These are phyloP conservation scores for Pythium insidiosum DNA, from an alignment of 352 stramenopile genomes.

Conservation along the genomic window DNA sequence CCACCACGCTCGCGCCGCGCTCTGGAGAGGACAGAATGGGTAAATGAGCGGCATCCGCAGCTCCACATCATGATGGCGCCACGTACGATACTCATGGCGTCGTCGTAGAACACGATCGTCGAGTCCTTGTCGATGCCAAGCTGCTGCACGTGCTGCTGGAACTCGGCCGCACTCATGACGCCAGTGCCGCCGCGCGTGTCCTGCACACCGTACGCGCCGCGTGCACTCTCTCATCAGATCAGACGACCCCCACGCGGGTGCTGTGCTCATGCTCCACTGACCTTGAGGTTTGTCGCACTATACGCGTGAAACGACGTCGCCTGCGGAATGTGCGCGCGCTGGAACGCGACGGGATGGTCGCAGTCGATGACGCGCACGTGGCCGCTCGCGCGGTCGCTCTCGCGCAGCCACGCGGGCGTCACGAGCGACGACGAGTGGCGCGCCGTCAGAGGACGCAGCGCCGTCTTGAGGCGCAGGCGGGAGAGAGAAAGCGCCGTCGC, in stretches of 20 bases:
- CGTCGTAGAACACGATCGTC: conserved; percentile 79
- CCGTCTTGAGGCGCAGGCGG: no score
- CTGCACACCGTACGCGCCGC: background rate
- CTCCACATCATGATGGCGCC: no score
- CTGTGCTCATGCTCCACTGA: no score
- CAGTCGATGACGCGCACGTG: conserved; percentile 37
- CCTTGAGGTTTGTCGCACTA: conserved; percentile 43
- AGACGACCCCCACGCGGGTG: no score
- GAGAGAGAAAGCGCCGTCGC: no score
- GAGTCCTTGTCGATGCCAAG: conserved; percentile 34
- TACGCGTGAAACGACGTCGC: conserved; percentile 34
- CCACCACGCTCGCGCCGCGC: conserved; percentile 70
- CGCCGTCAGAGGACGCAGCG: no score
- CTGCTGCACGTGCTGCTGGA: conserved; percentile 29
- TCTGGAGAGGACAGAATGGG: conserved; percentile 14
- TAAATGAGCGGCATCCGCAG: no score
- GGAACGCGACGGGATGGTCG: conserved; percentile 40
- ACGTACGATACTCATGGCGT: conserved; percentile 53
- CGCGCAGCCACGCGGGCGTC: conserved; percentile 14
- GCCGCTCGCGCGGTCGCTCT: conserved; percentile 8
- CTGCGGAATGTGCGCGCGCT: conserved; percentile 39
- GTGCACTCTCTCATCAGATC: no score
- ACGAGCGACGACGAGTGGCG: conserved; percentile 13
- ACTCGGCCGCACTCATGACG: conserved; percentile 32
- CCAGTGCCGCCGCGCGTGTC: conserved; percentile 34